Conservation (phyloP, 2,329 filamentous ascomycete genomes). For the Cercospora sojina region DNA sequence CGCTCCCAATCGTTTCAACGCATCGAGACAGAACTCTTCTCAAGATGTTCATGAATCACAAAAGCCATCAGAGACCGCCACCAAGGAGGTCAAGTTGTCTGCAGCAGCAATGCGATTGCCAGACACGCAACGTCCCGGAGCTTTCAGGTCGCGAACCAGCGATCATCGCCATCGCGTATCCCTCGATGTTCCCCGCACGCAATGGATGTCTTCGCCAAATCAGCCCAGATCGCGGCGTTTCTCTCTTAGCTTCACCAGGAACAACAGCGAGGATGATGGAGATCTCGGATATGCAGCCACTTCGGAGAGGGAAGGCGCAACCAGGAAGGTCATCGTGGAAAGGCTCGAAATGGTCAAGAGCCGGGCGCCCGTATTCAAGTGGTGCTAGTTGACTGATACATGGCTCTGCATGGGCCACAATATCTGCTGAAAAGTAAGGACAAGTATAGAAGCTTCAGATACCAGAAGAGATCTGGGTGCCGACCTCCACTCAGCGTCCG, state of each 20-base stretch:
- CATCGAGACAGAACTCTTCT: constrained; percentile 47
- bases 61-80: neutral
- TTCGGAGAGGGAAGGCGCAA: constrained; percentile 86
- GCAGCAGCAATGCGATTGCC: constrained; percentile 9
- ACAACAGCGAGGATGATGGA: constrained; percentile 67
- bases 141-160: constrained; percentile 35
- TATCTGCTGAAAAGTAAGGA: neutral
- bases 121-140: constrained; percentile 24
- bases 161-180: constrained; percentile 21
- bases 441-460: no score
- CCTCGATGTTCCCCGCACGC: constrained; percentile 27
- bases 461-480: neutral
- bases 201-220: constrained; percentile 33
- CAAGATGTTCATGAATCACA: constrained; percentile 38
- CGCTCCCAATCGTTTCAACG: constrained; percentile 49
- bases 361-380: constrained; percentile 93
- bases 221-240: constrained; percentile 42
- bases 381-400: constrained; percentile 63
- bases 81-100: constrained; percentile 25
- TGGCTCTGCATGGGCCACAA: neutral
- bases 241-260: constrained; percentile 38
- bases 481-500: neutral
- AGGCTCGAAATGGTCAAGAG: constrained; percentile 92
- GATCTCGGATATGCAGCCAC: constrained; percentile 94
- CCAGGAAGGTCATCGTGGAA: constrained; percentile 94